A percentile compares a stretch with the other conserved stretches of the same genome.
phyloP scores from a whole-genome alignment of 2,329 filamentous ascomycete species.

The Phialemonium atrogriseum region DNA sequence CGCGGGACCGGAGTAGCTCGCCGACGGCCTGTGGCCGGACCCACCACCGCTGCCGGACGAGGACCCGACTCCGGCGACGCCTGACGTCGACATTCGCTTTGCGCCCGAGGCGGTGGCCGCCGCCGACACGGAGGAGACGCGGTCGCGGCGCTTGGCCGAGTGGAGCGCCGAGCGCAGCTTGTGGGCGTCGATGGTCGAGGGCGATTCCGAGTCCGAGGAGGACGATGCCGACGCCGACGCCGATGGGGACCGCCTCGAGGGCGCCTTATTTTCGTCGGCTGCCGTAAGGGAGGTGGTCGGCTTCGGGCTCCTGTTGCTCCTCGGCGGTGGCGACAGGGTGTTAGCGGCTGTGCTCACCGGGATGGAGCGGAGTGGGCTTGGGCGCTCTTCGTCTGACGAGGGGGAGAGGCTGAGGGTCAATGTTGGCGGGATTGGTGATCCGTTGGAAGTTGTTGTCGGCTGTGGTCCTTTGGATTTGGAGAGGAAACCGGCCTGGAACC shows the following conservation, averaged over 20 bases:
- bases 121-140: slow-evolving; percentile 31
- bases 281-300: background rate
- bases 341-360: slow-evolving; percentile 40
- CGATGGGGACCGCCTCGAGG: slow-evolving; percentile 27
- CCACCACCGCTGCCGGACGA: slow-evolving; percentile 14
- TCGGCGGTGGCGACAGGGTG: slow-evolving; percentile 36
- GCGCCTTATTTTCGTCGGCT: slow-evolving; percentile 44
- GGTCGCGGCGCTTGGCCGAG: slow-evolving; percentile 37
- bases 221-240: slow-evolving; percentile 18
- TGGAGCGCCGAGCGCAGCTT: slow-evolving; percentile 49
- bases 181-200: slow-evolving; percentile 36
- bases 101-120: slow-evolving; percentile 26
- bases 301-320: slow-evolving; percentile 6
- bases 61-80: too few relatives aligned
- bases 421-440: slow-evolving; percentile 54
- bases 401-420: slow-evolving; percentile 51
- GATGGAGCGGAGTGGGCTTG: slow-evolving; percentile 40
- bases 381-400: slow-evolving; percentile 36
- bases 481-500: slow-evolving; percentile 86
- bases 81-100: slow-evolving; percentile 38
- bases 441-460: slow-evolving; percentile 35
- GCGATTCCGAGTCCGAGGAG: slow-evolving; percentile 41
- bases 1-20: slow-evolving; percentile 28
- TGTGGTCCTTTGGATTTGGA: slow-evolving; percentile 43
- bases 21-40: slow-evolving; percentile 20